Conservation (phyloP, 202 grass and related monocot genomes). For the Bolboschoenoplectus hybrid region DNA sequence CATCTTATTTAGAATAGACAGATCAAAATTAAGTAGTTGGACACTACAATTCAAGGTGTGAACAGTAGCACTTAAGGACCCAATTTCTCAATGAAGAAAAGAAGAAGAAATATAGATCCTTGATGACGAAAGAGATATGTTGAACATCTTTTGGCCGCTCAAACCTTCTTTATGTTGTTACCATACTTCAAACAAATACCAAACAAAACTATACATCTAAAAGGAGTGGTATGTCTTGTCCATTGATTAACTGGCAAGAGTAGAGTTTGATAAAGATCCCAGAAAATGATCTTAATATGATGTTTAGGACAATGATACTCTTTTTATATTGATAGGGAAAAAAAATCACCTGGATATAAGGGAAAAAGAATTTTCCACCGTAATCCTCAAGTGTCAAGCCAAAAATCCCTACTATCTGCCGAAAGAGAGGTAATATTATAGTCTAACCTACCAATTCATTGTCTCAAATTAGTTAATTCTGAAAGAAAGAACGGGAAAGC, state of each 20-base stretch:
- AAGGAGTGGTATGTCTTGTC: background rate
- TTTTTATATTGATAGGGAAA: conserved; percentile 27
- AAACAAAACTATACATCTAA: background rate
- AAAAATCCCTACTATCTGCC: conserved; percentile 88
- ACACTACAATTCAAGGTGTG: background rate
- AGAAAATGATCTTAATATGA: background rate
- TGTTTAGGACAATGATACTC: background rate
- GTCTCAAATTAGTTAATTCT: conserved; percentile 14
- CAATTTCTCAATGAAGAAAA: background rate
- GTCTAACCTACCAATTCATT: conserved; percentile 23
- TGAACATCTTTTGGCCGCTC: background rate
- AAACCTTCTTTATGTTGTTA: background rate
- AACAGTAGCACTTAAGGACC: background rate
- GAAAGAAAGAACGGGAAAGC: conserved; percentile 25
- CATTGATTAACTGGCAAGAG: background rate
- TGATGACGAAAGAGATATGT: background rate
- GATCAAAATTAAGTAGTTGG: background rate
- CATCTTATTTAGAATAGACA: background rate
- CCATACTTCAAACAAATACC: background rate
- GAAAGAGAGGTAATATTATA: conserved; percentile 23
- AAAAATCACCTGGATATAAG: conserved; percentile 61
- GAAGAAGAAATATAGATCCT: background rate
- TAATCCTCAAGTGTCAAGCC: conserved; percentile 87
- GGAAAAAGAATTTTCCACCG: conserved; percentile 91
- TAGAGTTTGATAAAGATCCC: background rate